phyloP scores from a whole-genome alignment of 2,329 filamentous ascomycete species.

The Botrytis paeoniae region DNA sequence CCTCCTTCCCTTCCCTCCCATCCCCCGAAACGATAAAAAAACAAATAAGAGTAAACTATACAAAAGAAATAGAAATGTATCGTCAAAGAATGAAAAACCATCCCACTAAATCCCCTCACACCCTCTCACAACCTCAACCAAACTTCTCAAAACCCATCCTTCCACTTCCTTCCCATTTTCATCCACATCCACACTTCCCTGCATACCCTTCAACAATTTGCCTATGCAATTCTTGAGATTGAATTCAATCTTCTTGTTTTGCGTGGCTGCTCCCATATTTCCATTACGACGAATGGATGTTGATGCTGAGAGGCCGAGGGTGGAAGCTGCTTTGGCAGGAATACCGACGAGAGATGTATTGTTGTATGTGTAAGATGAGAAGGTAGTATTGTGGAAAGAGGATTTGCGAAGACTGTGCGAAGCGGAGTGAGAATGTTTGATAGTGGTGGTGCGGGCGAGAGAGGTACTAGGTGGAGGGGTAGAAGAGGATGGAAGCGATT shows the following conservation, averaged over 20 bases:
- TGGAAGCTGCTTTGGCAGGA: slow-evolving; percentile 23
- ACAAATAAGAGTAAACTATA: neutral
- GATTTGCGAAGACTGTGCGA: neutral
- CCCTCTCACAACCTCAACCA: slow-evolving; percentile 24
- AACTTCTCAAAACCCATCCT: slow-evolving; percentile 19
- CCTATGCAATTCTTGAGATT: slow-evolving; percentile 16
- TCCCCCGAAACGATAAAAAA: neutral
- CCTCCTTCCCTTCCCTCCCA: neutral
- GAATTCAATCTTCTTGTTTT: slow-evolving; percentile 12
- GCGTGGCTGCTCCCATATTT: neutral
- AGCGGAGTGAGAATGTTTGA: slow-evolving; percentile 16
- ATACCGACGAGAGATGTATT: slow-evolving; percentile 16
- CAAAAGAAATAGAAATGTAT: neutral
- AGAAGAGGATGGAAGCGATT: slow-evolving; percentile 16
- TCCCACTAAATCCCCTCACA: slow-evolving; percentile 15
- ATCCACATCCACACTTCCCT: slow-evolving; percentile 13
- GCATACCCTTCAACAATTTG: slow-evolving; percentile 18
- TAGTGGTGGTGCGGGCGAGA: slow-evolving; percentile 1
- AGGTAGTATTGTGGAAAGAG: neutral
- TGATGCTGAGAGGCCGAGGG: slow-evolving; percentile 19
- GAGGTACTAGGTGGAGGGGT: neutral
- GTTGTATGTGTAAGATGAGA: slow-evolving; percentile 5
- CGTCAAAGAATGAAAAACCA: neutral
- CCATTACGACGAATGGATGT: neutral
- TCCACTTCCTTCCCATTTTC: slow-evolving; percentile 10